Base-by-base conservation (phyloP, 192 early-diverging fungal genomes). In the Umbelopsis ramanniana region DNA sequence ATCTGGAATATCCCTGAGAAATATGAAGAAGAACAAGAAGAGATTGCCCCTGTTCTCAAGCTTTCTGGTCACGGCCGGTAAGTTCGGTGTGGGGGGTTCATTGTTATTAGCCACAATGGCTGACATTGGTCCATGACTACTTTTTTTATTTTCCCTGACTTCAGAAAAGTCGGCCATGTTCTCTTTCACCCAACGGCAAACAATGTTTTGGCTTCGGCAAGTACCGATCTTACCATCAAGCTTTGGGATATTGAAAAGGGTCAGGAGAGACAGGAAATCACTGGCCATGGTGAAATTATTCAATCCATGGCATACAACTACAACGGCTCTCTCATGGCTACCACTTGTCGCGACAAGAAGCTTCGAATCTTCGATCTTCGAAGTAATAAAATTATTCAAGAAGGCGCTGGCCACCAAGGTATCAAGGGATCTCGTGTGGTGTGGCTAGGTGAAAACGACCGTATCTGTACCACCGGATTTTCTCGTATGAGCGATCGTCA, bases 321-420 rank as follows among this genome's bases (percentile, higher is more conserved):
- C 74, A 89, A 94, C 46, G 98, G 98, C 21, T 86, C 87, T 33
- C 78, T 93, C 67, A 71, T 99, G 57, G 93, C 89, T 10, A 96
- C 96, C 3, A 93, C 95, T 6, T 97, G 94, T 80, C 95, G 97
- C 69, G 98, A 99, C 85, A 99, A 99, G 80, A 94, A 92, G 75
- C 76, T 99, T 50, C 89, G 98, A 33, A 83, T 98, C 7, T 96
- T 98, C 80, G 98, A 99, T 88, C 89, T 95, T 37, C 87, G 98
- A 22, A 79, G 93, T 33, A 93, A 92, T 76, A 88, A 92, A 66
- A 83, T 95, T n/a, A 91, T 94, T 22, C 80, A 84, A 71, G 85
- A 97, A 83, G 90, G 88, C 6, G 75, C 72, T 35, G 90, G 93
- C n/a, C 97, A 99, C 84, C 91, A 92, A 74, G 98, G 98, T 48